Evolutionary conservation across 2,329 filamentous ascomycete genomes (phyloP), one percentile per base, ranked within the genome.

Genomic region (Colletotrichum nymphaeae): DNA sequence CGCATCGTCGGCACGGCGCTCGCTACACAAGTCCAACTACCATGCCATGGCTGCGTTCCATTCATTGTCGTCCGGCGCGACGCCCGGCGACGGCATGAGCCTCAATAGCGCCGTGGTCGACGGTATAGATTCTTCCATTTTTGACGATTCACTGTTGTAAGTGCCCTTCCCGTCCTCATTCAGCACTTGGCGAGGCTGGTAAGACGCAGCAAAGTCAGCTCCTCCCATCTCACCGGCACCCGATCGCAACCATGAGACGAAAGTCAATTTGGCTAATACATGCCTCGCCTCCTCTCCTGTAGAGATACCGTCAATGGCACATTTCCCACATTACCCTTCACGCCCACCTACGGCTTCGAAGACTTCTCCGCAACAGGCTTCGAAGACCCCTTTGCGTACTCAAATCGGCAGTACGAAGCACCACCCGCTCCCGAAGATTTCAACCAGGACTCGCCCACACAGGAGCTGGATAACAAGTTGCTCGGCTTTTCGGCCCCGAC

Each of bases 401-500:
- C 88, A 11, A 81, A 83, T 32, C 84, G 86, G 53, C 83, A 85
- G 19, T 88, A 86, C 78, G 86, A 88, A 62, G 81, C 83, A 57
- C 81, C 82, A 19, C 82, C 84, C 58, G 82, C 83, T 67, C 81
- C 81, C 68, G 85, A 89, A 78, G 80, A 84, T 70, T 80, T 86
- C 69, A 79, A 82, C 59, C 83, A 89, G 75, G 85, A 84, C 46
- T 83, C 85, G 1, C 89, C 89, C 14, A 86, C 88, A 28, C 86
- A 88, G 74, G 88, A 91, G 75, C 87, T 90, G 19, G 91, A 92
- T 78, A 90, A 91, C 78, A 93, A 95, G 81, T 87, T 95, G 28
- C 88, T 95, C n/a, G 90, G 92, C 78, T 95, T 95, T 83, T 92
- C 91, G 0, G 85, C 90, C 12, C 89, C 92, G 1, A 85, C 88